Base-by-base conservation (phyloP, 805 yeast genomes). In the Lachancea sp. region DNA sequence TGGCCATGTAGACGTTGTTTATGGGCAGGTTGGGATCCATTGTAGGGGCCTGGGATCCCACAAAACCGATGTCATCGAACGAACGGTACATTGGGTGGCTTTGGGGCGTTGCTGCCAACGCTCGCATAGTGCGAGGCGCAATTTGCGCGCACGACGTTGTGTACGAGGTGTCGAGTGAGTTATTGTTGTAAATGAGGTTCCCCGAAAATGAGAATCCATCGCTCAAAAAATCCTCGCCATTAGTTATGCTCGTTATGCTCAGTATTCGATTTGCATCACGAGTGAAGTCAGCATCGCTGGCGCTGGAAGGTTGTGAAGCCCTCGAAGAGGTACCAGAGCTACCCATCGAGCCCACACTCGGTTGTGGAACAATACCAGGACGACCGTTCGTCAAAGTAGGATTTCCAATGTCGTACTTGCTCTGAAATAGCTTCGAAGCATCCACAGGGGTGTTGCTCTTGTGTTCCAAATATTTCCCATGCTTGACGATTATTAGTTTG, bases 101-200 rank as follows among this genome's bases (percentile, higher is more conserved):
- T 7, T 36, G 45, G 7, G 45, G 45, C 8, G 41, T 26, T 3
- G 43, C 18, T n/a, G 47, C 37, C n/a, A 55, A 45, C 1, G 63
- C 58, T 35, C 62, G 51, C 54, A 59, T 58, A 22, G 64, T 56
- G 43, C 66, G 51, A 47, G 67, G 66, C 1, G 66, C 64, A 32
- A 61, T 57, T 47, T 60, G 64, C 1, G 65, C 55, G 45, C 66
- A 61, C 9, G 62, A 57, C 2, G 62, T 56, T 2, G 65, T 59
- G 22, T 52, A 27, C 41, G 44, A 20, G 13, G 34, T n/a, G 39
- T 35, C 40, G 45, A 37, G 31, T 22, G 44, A 35, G 46, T 45
- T 45, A 44, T 29, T 27, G 40, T 37, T 47, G 40, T 42, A 49
- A 48, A 37, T 32, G 26, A 48, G 41, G 25, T 46, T 49, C 10